phyloP scores from a whole-genome alignment of 441 rosid genomes.

The Dalechampia spathulata region DNA sequence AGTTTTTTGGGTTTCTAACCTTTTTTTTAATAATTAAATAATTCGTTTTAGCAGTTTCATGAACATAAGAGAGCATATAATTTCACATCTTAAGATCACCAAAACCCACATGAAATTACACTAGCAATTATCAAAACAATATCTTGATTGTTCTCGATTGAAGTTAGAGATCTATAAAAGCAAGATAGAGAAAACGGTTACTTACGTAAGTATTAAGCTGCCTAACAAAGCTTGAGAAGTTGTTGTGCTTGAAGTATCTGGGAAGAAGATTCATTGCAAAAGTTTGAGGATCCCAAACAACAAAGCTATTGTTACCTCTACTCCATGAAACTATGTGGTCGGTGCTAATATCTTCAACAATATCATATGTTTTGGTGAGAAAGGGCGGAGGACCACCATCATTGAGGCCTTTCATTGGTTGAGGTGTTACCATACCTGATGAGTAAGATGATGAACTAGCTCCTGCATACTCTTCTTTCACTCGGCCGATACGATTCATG shows the following conservation, averaged over 20 bases:
- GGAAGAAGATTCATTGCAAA: conserved; percentile 57
- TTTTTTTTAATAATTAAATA: background rate
- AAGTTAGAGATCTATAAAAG: background rate
- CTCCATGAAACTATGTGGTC: conserved; percentile 65
- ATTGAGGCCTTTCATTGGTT: conserved; percentile 61
- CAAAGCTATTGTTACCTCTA: conserved; percentile 51
- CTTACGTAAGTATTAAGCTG: conserved; percentile 86
- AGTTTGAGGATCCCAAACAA: conserved; percentile 67
- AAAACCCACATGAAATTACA: conserved; percentile 1
- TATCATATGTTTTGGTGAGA: conserved; percentile 62
- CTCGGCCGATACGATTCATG: conserved; percentile 22
- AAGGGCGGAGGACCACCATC: conserved; percentile 69
- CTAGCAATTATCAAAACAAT: background rate
- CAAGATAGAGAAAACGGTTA: background rate
- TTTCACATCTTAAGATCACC: background rate
- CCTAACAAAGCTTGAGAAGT: conserved; percentile 80
- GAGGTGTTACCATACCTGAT: conserved; percentile 27
- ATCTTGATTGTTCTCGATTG: background rate
- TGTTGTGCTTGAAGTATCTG: conserved; percentile 70
- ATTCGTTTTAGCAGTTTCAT: conserved; percentile 7
- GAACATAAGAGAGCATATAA: background rate
- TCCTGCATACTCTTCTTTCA: conserved; percentile 24
- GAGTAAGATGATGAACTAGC: conserved; percentile 12
- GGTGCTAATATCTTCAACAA: conserved; percentile 54
- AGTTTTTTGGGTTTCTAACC: background rate